These are phyloP conservation scores for Staphylotrichum tortipilum DNA, from an alignment of 495 filamentous ascomycete species.

Conservation along the genomic window DNA sequence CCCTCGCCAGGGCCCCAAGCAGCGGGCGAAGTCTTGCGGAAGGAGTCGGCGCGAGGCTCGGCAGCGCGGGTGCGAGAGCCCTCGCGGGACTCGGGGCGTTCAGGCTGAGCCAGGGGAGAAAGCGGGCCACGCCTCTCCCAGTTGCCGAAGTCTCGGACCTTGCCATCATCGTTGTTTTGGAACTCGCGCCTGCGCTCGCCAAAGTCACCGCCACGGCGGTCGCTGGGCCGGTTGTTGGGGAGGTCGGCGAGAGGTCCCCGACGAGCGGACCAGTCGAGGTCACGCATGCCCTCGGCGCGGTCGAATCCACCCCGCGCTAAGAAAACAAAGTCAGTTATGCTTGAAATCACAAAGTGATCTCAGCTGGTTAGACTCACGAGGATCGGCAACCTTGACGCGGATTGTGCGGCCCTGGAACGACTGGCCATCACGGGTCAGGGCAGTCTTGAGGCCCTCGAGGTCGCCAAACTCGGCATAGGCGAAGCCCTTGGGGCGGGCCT, in stretches of 20 bases:
- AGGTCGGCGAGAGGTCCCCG: conserved; percentile 79
- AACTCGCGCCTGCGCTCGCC: conserved; percentile 34
- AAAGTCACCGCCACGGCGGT: conserved; percentile 39
- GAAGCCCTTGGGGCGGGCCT: conserved; percentile 89
- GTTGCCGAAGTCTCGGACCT: conserved; percentile 76
- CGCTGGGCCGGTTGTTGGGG: conserved; percentile 40
- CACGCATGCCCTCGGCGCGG: conserved; percentile 49
- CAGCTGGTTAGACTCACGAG: conserved; percentile 26
- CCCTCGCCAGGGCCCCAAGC: conserved; percentile 55
- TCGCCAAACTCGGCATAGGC: conserved; percentile 92
- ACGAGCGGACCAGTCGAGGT: conserved; percentile 54
- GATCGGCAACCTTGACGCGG: conserved; percentile 56
- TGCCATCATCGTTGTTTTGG: conserved; percentile 57
- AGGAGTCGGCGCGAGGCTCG: conserved; percentile 43
- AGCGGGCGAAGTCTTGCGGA: conserved; percentile 56
- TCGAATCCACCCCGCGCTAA: conserved; percentile 61
- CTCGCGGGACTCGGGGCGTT: conserved; percentile 51
- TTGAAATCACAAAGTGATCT: neutral
- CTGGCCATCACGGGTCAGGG: conserved; percentile 68
- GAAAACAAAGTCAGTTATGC: conserved; percentile 21
- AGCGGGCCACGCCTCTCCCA: conserved; percentile 96
- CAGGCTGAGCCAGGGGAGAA: conserved; percentile 53
- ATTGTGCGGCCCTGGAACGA: conserved; percentile 81
- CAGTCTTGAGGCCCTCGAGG: conserved; percentile 83
- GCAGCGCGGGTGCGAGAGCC: conserved; percentile 60